Evolutionary conservation across 2,329 filamentous ascomycete species (phyloP).

Genomic region (Fusarium brachygibbosum): DNA sequence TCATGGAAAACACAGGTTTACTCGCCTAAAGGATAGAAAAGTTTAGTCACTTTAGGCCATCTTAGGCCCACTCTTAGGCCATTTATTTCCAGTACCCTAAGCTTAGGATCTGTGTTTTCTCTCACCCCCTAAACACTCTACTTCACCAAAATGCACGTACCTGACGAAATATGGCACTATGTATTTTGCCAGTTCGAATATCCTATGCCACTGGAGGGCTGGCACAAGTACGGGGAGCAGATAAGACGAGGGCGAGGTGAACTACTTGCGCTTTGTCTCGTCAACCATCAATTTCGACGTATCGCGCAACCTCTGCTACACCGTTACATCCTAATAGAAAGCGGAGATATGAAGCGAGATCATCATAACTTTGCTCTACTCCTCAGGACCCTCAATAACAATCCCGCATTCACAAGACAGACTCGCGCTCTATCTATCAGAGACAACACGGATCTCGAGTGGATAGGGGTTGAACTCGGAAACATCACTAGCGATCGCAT

Average conservation of each 20-base stretch:
- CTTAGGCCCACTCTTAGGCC: too few species aligned
- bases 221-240: not conserved
- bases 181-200: not conserved
- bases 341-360: accelerated
- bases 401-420: not conserved
- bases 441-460: too few species aligned
- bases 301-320: not conserved
- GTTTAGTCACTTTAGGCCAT: too few species aligned
- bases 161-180: not conserved
- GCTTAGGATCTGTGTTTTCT: too few species aligned
- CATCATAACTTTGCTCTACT: not conserved
- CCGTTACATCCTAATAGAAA: not conserved
- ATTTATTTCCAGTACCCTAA: too few species aligned
- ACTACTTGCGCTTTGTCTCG: not conserved
- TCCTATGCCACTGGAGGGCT: not conserved
- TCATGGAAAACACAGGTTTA: too few species aligned
- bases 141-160: not conserved
- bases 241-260: not conserved
- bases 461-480: too few species aligned
- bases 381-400: not conserved
- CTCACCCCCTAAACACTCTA: not conserved
- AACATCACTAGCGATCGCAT: not conserved
- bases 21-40: too few species aligned
- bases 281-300: not conserved
- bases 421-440: not conserved